These are phyloP conservation scores for Neltuma alba DNA, from an alignment of 306 rosid species.

Conservation along the genomic window DNA sequence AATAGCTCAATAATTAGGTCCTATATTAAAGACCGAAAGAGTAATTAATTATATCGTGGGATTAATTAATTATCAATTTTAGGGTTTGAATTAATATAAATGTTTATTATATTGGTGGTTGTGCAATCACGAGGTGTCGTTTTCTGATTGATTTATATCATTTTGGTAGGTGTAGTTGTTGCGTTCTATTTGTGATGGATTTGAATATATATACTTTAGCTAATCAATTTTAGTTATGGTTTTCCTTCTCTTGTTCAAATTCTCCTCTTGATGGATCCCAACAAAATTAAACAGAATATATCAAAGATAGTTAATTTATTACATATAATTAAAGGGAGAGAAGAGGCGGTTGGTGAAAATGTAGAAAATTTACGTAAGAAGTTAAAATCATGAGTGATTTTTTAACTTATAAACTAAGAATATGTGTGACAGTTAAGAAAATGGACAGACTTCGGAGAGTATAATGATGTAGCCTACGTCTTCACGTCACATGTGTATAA, in stretches of 20 bases:
- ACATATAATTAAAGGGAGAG: background rate
- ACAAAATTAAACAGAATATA: background rate
- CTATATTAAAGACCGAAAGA: too few relatives aligned
- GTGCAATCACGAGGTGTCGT: background rate
- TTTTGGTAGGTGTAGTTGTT: background rate
- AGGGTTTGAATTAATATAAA: too few relatives aligned
- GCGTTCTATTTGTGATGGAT: background rate
- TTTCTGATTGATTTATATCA: background rate
- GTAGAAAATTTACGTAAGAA: background rate
- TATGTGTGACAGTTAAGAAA: background rate
- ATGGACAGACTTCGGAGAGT: background rate
- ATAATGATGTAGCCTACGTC: background rate
- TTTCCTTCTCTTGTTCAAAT: background rate
- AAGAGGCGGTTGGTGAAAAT: background rate
- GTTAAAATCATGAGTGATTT: background rate
- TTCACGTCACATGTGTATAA: background rate
- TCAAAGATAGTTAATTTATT: too few relatives aligned
- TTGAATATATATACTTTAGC: background rate
- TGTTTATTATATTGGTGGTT: background rate
- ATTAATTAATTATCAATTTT: background rate
- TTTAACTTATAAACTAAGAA: background rate
- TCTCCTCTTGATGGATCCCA: background rate
- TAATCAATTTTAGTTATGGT: background rate
- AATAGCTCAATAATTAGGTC: too few relatives aligned
- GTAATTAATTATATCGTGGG: background rate